These are phyloP conservation scores for Meyerozyma carpophila DNA, from an alignment of 1,139 yeast genomes.

Conservation along the genomic window DNA sequence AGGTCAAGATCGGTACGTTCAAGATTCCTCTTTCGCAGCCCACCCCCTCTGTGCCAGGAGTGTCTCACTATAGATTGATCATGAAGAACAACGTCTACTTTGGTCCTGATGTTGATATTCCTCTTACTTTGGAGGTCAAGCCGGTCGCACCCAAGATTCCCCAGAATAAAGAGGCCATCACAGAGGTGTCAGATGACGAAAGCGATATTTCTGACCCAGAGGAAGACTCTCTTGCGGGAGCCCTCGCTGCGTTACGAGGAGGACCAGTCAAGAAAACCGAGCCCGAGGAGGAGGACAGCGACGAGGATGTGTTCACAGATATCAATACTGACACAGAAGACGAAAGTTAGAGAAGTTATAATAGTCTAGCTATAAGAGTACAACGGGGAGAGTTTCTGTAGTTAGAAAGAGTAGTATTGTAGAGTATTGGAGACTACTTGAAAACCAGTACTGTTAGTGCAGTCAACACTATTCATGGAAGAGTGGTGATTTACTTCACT, in stretches of 20 bases:
- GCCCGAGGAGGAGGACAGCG: constrained; percentile 33
- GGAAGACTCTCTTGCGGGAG: constrained; percentile 62
- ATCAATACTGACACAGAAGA: constrained; percentile 52
- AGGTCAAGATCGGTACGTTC: constrained; percentile 60
- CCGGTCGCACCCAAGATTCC: constrained; percentile 33
- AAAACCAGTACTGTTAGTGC: too few relatives aligned
- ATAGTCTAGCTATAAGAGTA: too few relatives aligned
- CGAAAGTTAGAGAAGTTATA: constrained; percentile 28
- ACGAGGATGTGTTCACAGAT: constrained; percentile 41
- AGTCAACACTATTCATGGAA: too few relatives aligned
- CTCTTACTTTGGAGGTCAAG: constrained; percentile 56
- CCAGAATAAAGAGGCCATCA: constrained; percentile 18
- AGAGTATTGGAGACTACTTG: too few relatives aligned
- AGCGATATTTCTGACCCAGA: constrained; percentile 60
- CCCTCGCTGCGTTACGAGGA: constrained; percentile 58
- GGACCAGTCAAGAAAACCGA: constrained; percentile 36
- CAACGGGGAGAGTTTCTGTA: too few relatives aligned
- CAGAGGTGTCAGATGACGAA: constrained; percentile 35
- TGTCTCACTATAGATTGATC: constrained; percentile 57
- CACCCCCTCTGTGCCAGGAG: constrained; percentile 64
- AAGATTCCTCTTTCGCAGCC: constrained; percentile 69
- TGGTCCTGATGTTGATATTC: constrained; percentile 67
- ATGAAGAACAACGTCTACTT: constrained; percentile 64
- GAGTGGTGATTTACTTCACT: too few relatives aligned
- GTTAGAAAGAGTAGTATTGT: too few relatives aligned